Conservation (phyloP, 148 eudicot species). For the Rhododendron vialii region DNA sequence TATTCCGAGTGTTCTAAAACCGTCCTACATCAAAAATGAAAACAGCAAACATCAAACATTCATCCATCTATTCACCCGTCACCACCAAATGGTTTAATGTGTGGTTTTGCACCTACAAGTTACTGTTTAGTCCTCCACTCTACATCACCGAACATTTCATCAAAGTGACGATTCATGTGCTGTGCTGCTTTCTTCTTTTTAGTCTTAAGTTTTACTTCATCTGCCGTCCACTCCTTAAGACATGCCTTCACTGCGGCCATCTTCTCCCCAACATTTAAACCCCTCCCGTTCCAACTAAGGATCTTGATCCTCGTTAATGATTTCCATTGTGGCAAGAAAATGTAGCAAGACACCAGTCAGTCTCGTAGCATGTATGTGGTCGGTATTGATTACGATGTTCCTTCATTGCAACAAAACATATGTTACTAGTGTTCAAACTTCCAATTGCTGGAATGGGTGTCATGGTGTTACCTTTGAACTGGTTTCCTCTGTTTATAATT, state of each 20-base stretch:
- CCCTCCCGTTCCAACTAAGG: neutral
- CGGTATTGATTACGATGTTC: neutral
- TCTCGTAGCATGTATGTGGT: neutral
- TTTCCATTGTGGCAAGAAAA: neutral
- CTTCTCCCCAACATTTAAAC: neutral
- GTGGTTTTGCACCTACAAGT: neutral
- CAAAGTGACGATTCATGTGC: neutral
- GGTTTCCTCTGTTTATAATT: neutral
- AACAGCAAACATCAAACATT: neutral
- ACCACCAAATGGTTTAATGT: neutral
- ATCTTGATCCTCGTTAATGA: neutral
- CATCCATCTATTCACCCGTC: neutral
- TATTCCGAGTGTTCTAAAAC: too few relatives aligned
- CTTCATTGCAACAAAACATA: neutral
- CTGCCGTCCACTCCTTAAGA: neutral
- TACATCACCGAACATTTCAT: neutral
- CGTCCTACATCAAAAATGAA: too few relatives aligned
- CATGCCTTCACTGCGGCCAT: neutral
- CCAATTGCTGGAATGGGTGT: neutral
- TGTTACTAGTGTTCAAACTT: neutral
- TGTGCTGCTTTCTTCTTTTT: neutral
- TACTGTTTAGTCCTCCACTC: neutral
- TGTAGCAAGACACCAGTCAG: neutral
- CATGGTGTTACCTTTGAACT: neutral
- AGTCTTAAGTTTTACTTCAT: neutral